Evolutionary conservation across 495 filamentous ascomycete species (phyloP).

Genomic region (Elasticomyces elasticus): DNA sequence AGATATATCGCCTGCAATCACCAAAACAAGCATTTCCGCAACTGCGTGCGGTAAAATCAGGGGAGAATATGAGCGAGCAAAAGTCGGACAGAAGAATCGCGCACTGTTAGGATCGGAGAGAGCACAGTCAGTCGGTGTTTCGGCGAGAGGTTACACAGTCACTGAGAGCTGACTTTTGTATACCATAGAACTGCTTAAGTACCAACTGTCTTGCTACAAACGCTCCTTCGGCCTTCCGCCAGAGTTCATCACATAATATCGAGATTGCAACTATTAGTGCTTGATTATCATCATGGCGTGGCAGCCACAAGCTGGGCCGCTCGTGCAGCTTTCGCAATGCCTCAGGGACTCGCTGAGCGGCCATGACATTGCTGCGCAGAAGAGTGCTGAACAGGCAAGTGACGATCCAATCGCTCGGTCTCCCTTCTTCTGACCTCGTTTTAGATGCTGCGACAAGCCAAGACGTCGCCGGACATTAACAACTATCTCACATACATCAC

Average conservation of each 20-base stretch:
- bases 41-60: neutral
- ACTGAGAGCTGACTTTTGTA: neutral
- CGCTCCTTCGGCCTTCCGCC: neutral
- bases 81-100: neutral
- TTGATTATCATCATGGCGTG: conserved; percentile 55
- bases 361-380: conserved; percentile 65
- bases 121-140: neutral
- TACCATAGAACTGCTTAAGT: too few relatives aligned
- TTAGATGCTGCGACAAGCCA: conserved; percentile 91
- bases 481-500: conserved; percentile 93
- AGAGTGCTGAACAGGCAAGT: conserved; percentile 65
- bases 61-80: neutral
- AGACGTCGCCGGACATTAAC: conserved; percentile 82
- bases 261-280: neutral
- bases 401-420: neutral
- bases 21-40: neutral
- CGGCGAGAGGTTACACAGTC: neutral
- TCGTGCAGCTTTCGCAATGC: conserved; percentile 79
- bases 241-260: neutral
- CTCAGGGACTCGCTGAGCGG: conserved; percentile 86
- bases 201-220: neutral
- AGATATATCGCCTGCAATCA: neutral
- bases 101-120: neutral
- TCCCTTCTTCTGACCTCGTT: neutral
- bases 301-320: conserved; percentile 79